Evolutionary conservation across 1,284 basidiomycete genomes (phyloP).

Genomic region (Mycena citricolor): DNA sequence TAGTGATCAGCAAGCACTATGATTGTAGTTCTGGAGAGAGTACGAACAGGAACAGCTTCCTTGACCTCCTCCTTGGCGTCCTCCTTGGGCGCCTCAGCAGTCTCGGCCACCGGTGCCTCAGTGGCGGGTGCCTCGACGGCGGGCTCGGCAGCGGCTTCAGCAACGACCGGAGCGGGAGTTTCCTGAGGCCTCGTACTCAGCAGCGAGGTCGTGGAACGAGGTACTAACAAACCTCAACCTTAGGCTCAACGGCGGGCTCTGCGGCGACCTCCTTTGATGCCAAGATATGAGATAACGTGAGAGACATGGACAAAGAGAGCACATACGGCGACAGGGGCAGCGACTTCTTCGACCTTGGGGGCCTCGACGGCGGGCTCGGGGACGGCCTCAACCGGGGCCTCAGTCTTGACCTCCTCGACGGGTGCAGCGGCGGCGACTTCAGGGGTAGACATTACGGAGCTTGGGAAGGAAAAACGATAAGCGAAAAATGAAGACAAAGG

Average conservation of each 20-base stretch:
- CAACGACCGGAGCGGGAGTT: slow-evolving; percentile 31
- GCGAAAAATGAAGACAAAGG: slow-evolving; percentile 23
- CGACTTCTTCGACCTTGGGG: slow-evolving; percentile 42
- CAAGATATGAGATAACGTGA: slow-evolving; percentile 6
- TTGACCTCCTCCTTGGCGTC: slow-evolving; percentile 45
- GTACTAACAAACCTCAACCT: slow-evolving; percentile 40
- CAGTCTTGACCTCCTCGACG: slow-evolving; percentile 56
- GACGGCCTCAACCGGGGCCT: slow-evolving; percentile 40
- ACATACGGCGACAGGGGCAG: slow-evolving; percentile 33
- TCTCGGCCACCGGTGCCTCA: slow-evolving; percentile 32
- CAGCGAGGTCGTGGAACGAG: not conserved
- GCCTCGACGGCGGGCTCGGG: slow-evolving; percentile 41
- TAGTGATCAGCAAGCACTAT: slow-evolving; percentile 7
- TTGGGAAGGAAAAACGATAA: slow-evolving; percentile 53
- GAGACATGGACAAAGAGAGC: slow-evolving; percentile 14
- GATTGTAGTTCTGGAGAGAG: slow-evolving; percentile 11
- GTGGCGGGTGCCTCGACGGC: slow-evolving; percentile 33
- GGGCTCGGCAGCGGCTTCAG: slow-evolving; percentile 22
- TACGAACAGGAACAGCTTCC: slow-evolving; percentile 57
- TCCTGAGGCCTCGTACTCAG: slow-evolving; percentile 30
- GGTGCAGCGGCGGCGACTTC: slow-evolving; percentile 48
- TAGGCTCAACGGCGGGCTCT: slow-evolving; percentile 38
- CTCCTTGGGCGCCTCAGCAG: slow-evolving; percentile 39
- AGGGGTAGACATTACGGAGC: slow-evolving; percentile 77
- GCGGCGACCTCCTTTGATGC: slow-evolving; percentile 46